Base-by-base conservation (phyloP, 441 rosid species). In the Mallotus repandus region DNA sequence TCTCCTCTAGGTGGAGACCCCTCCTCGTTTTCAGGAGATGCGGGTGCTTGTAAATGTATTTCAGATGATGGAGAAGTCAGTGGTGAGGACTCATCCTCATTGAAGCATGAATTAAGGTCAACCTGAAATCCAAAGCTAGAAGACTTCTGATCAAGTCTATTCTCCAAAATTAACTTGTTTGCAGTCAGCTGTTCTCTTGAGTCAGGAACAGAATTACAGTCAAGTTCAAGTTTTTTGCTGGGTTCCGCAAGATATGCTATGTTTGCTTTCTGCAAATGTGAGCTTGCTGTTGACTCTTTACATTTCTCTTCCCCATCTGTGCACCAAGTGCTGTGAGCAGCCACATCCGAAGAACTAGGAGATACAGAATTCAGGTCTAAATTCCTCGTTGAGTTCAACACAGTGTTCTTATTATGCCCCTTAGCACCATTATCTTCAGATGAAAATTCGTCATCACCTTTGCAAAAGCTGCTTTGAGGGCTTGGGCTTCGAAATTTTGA, bases 11-110 rank as follows among this genome's bases (percentile, higher is more conserved):
- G 74, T 46, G 73, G 81, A 38, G 77, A 83, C 53, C 79, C 76
- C 75, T 81, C 85, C 82, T 84, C 78, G 75, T 78, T 86, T 71
- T 87, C 84, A 54, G 83, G 84, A 81, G 77, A 79, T 57, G 58
- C 79, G 15, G 87, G 85, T 25, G 82, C 84, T 66, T 80, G 83
- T 72, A 78, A 81, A 69, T 77, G 78, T 50, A 80, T 57, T 75
- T 73, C 71, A 48, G 45, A 46, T 58, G 71, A 66, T n/a, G 5
- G 62, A 66, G 71, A 69, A 63, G 70, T 62, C 54, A 53, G n/a
- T 21, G 25, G 59, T 11, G 65, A 71, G 69, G 74, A 74, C 25
- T 81, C 89, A 53, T 76, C 77, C 74, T 81, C 80, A 19, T 69
- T 63, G 22, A 71, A 45, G 75, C 75, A 75, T 25, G 83, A 81